phyloP scores from a whole-genome alignment of 768 basidiomycete species.

The Candolleomyces efflorescens region DNA sequence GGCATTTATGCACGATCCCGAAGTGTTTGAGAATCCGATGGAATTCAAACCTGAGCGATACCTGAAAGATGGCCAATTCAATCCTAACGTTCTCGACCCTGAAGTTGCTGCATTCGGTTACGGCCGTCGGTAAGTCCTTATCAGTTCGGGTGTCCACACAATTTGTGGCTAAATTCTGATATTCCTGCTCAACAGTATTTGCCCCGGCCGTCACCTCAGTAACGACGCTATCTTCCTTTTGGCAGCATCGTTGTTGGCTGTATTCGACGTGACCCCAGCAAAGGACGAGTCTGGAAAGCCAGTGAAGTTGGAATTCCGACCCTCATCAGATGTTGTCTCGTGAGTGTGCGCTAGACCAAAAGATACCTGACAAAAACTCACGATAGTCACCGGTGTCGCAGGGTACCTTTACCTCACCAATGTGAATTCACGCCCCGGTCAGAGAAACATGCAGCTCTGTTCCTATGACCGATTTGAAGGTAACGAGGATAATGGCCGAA shows the following conservation, averaged over 20 bases:
- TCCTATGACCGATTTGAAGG: too few relatives aligned
- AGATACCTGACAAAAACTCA: too few relatives aligned
- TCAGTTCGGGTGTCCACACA: neutral
- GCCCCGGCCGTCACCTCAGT: slow-evolving; percentile 13
- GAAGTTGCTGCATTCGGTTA: slow-evolving; percentile 4
- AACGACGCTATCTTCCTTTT: slow-evolving; percentile 11
- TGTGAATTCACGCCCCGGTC: too few relatives aligned
- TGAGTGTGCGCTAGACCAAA: too few relatives aligned
- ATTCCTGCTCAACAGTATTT: slow-evolving; percentile 6
- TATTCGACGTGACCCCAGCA: neutral
- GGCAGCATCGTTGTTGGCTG: slow-evolving; percentile 7
- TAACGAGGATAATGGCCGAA: too few relatives aligned
- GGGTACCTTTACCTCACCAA: too few relatives aligned
- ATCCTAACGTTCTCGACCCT: neutral
- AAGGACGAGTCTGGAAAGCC: slow-evolving; percentile 6
- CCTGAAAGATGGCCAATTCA: slow-evolving; percentile 1
- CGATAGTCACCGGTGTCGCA: too few relatives aligned
- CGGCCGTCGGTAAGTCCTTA: slow-evolving; percentile 4
- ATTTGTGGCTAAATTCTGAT: neutral
- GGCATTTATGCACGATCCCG: slow-evolving; percentile 3
- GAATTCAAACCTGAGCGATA: slow-evolving; percentile 6
- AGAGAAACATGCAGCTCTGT: too few relatives aligned
- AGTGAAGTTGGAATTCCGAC: too few relatives aligned
- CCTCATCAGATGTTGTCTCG: too few relatives aligned
- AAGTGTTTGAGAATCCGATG: neutral